A percentile compares a stretch with the other conserved stretches of the same genome.
Evolutionary conservation across 495 filamentous ascomycete genomes (phyloP).

Genomic region (Parathielavia hyrcaniae): DNA sequence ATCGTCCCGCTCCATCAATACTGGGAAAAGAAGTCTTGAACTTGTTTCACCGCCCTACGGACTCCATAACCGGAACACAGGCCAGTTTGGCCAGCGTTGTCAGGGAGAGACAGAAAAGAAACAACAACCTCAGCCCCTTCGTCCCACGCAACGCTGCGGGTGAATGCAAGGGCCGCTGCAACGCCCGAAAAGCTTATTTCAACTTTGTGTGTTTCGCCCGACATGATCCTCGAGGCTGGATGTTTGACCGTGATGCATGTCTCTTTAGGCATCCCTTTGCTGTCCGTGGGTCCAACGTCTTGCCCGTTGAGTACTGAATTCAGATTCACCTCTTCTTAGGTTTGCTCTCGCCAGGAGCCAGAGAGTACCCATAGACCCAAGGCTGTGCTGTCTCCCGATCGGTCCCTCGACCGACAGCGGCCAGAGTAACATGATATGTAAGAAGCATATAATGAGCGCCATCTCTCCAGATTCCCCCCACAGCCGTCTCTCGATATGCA

Average conservation of each 20-base stretch:
- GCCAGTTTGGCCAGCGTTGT: not conserved
- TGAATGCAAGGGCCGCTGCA: slow-evolving; percentile 11
- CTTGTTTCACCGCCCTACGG: not conserved
- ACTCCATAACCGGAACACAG: not conserved
- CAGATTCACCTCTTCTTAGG: not conserved
- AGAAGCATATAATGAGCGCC: not conserved
- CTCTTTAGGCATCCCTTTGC: not conserved
- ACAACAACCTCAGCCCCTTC: not conserved
- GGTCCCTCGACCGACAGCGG: not conserved
- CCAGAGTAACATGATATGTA: not conserved
- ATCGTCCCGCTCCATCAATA: slow-evolving; percentile 3
- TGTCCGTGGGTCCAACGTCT: not conserved
- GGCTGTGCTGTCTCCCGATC: not conserved
- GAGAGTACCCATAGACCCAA: slow-evolving; percentile 2
- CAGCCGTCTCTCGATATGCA: slow-evolving; percentile 14
- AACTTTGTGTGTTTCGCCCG: not conserved
- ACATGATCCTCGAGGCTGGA: slow-evolving; percentile 15
- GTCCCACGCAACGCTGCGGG: not conserved
- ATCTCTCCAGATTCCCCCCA: not conserved
- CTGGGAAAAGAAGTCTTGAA: too few species aligned
- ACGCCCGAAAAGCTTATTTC: slow-evolving; percentile 22
- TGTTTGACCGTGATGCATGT: slow-evolving; percentile 13
- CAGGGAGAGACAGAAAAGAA: not conserved
- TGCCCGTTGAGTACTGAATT: not conserved
- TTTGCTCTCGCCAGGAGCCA: not conserved